Base-by-base conservation (phyloP, 2,329 filamentous ascomycete species). In the Fusarium floridanum region DNA sequence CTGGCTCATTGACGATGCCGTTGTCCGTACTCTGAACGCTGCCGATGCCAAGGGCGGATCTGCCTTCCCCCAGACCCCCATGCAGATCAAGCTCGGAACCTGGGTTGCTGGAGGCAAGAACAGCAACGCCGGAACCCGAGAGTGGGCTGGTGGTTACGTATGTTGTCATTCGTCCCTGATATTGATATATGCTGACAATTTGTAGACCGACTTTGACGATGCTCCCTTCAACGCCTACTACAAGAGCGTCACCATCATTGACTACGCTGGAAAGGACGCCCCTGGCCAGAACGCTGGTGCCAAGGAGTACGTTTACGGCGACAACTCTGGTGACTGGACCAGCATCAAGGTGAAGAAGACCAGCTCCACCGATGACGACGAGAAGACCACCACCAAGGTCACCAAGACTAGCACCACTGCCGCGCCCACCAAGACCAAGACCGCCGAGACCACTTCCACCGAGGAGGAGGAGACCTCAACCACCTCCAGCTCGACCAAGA, bases 61-160 rank as follows among this genome's bases (percentile, higher is more conserved):
- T 66, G 87, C 88, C 74, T 94, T 90, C 85, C 93, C 93, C 56
- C 92, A 94, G 86, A 93, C 92, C 11, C 93, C 93, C 60, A 92
- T 92, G 89, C 89, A 91, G 81, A 81, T 94, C 78, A 92, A 91
- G 82, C 83, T 94, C 55, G 93, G 93, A 73, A 88, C 89, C 75
- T 94, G 92, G 91, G 88, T 90, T 57, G 90, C 86, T 63, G 90
- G 90, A 66, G 84, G 88, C 77, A 83, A 84, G 68, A 82, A 84
- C 73, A 93, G 94, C 76, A 80, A 89, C 39, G 82, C 88, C 68
- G 94, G 94, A 70, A 97, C 94, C 37, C 93, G 95, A 70, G 75
- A 88, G 69, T 93, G 91, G 91, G 90, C 90, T 66, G 92, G 91
- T 73, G 93, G 93, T 70, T 80, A 80, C 76, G 71, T 71, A 50